These are phyloP conservation scores for Echria macrotheca DNA, from an alignment of 495 filamentous ascomycete species.

Conservation along the genomic window DNA sequence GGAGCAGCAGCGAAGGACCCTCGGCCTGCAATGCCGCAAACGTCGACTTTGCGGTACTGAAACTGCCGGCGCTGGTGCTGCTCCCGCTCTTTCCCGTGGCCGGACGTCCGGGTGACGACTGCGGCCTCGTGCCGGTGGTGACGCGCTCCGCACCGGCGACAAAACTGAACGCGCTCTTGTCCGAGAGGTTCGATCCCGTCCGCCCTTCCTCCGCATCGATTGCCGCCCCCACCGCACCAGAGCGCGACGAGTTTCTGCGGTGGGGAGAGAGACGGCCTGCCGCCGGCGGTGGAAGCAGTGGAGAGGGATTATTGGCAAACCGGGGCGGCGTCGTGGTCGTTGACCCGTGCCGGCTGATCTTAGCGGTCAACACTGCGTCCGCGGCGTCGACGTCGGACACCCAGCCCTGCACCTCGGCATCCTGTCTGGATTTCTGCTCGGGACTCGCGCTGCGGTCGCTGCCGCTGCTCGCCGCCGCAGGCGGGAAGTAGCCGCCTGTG, in stretches of 20 bases:
- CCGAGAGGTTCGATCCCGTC: slow-evolving; percentile 28
- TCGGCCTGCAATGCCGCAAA: slow-evolving; percentile 60
- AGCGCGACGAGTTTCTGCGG: slow-evolving; percentile 8
- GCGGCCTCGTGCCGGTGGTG: not conserved
- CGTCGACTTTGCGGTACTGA: slow-evolving; percentile 60
- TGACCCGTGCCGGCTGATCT: slow-evolving; percentile 14
- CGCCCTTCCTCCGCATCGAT: slow-evolving; percentile 21
- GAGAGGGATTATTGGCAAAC: not conserved
- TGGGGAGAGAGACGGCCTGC: slow-evolving; percentile 8
- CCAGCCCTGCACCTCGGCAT: slow-evolving; percentile 56
- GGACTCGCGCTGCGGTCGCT: slow-evolving; percentile 24
- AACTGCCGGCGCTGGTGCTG: slow-evolving; percentile 47
- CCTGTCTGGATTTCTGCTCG: slow-evolving; percentile 28
- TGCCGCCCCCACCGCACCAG: too few species aligned
- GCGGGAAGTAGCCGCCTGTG: slow-evolving; percentile 2
- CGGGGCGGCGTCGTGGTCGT: slow-evolving; percentile 13
- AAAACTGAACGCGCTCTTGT: slow-evolving; percentile 35
- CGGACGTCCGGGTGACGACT: not conserved
- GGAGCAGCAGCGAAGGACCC: slow-evolving; percentile 56
- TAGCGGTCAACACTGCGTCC: slow-evolving; percentile 38
- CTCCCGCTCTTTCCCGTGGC: slow-evolving; percentile 13
- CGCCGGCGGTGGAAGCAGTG: slow-evolving; percentile 1
- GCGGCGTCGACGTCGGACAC: slow-evolving; percentile 54
- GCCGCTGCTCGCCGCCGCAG: not conserved
- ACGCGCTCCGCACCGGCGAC: slow-evolving; percentile 8